phyloP scores from a whole-genome alignment of 139 green algal genomes.

The Astrephomene gubernaculifera region DNA sequence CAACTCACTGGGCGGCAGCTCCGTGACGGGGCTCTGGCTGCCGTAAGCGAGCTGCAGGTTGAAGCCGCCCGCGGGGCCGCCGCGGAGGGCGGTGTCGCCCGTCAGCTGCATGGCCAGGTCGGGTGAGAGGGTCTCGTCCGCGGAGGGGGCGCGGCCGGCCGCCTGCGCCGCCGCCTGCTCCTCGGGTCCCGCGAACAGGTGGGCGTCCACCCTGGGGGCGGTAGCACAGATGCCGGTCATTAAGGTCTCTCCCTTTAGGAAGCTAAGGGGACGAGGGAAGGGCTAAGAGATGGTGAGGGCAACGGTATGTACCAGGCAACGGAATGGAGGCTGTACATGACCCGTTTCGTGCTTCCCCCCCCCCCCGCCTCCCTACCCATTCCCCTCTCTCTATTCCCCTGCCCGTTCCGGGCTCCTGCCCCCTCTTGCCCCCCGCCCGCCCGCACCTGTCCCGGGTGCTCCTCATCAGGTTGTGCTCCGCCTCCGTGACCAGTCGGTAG shows the following conservation, averaged over 20 bases:
- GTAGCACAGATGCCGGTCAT: too few relatives aligned
- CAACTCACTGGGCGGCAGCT: slow-evolving; percentile 61
- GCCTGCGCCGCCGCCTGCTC: not conserved
- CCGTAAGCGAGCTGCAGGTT: slow-evolving; percentile 75
- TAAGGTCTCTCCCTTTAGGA: too few relatives aligned
- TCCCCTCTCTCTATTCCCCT: not conserved
- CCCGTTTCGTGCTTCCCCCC: not conserved
- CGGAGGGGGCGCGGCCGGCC: not conserved
- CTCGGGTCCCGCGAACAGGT: not conserved
- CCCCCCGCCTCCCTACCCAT: not conserved
- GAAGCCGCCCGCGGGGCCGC: slow-evolving; percentile 26
- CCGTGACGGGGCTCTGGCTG: slow-evolving; percentile 71
- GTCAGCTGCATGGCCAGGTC: slow-evolving; percentile 45
- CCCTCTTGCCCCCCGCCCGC: not conserved
- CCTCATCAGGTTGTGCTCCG: slow-evolving; percentile 73
- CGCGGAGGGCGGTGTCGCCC: slow-evolving; percentile 35
- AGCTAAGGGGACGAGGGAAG: too few relatives aligned
- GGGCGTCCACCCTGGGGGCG: slow-evolving; percentile 39
- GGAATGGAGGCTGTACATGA: too few relatives aligned
- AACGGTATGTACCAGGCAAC: too few relatives aligned
- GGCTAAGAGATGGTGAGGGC: too few relatives aligned
- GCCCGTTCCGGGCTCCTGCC: not conserved
- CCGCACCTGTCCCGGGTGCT: slow-evolving; percentile 47
- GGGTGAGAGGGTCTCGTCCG: slow-evolving; percentile 22
- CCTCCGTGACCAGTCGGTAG: slow-evolving; percentile 78